Evolutionary conservation across 2,329 filamentous ascomycete species (phyloP).

Genomic region (Venturiaceae sp.): DNA sequence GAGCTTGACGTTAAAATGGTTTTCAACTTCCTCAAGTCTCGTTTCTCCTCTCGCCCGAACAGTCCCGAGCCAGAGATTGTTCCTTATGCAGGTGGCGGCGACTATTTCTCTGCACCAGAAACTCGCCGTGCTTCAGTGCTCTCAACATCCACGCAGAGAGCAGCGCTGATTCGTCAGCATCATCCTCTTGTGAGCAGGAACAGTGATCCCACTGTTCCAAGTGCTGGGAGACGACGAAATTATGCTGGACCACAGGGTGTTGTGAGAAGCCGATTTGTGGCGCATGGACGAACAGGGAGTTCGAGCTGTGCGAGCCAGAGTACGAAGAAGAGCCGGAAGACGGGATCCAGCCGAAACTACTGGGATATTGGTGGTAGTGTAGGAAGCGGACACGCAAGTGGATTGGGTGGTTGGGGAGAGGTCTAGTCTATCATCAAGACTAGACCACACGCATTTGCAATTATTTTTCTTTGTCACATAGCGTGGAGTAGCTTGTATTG

Average conservation of each 20-base stretch:
- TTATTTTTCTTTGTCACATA: not conserved
- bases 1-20: slow-evolving; percentile 86
- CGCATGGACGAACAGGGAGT: slow-evolving; percentile 25
- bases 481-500: too few species aligned
- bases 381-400: slow-evolving; percentile 1
- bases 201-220: slow-evolving; percentile 17
- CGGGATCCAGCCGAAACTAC: slow-evolving; percentile 6
- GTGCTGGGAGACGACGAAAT: slow-evolving; percentile 11
- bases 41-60: slow-evolving; percentile 49
- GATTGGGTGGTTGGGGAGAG: slow-evolving; percentile 7
- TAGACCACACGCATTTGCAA: not conserved
- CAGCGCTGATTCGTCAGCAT: slow-evolving; percentile 76
- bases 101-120: too few species aligned
- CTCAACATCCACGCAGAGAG: slow-evolving; percentile 52
- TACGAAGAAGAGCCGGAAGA: slow-evolving; percentile 56
- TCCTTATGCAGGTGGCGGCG: not conserved
- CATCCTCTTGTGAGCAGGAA: slow-evolving; percentile 63
- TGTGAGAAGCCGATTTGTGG: slow-evolving; percentile 18
- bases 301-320: slow-evolving; percentile 80
- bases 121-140: not conserved
- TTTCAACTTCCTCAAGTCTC: slow-evolving; percentile 74
- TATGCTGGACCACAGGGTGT: slow-evolving; percentile 36
- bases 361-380: slow-evolving; percentile 9
- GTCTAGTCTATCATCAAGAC: not conserved
- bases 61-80: slow-evolving; percentile 15